Evolutionary conservation across 805 yeast genomes (phyloP).

Genomic region (Pichia thaimueangensis): DNA sequence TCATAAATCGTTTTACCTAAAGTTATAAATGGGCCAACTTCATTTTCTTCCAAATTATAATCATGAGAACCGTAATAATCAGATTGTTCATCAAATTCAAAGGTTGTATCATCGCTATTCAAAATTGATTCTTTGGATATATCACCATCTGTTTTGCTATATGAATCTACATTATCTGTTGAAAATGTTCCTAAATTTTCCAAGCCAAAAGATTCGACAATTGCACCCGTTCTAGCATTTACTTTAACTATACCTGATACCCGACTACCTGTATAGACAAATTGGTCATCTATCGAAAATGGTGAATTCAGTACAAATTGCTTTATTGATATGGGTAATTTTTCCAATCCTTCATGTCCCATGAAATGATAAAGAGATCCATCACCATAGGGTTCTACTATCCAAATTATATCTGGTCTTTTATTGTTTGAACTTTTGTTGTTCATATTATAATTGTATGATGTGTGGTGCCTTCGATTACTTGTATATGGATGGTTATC

Average conservation of each 20-base stretch:
- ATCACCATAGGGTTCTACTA: slow-evolving; percentile 84
- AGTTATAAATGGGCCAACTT: slow-evolving; percentile 35
- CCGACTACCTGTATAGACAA: slow-evolving; percentile 81
- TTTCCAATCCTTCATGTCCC: slow-evolving; percentile 66
- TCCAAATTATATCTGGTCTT: slow-evolving; percentile 51
- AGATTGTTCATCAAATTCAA: slow-evolving; percentile 6
- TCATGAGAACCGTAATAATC: slow-evolving; percentile 6
- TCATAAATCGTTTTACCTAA: slow-evolving; percentile 71
- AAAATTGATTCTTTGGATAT: slow-evolving; percentile 1
- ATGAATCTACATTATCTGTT: not conserved
- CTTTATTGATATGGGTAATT: slow-evolving; percentile 72
- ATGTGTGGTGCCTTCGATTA: too few relatives aligned
- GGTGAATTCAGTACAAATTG: slow-evolving; percentile 81
- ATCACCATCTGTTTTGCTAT: slow-evolving; percentile 7
- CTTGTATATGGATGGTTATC: not conserved
- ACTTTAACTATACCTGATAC: slow-evolving; percentile 70
- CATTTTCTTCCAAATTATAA: slow-evolving; percentile 13
- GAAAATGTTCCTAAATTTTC: slow-evolving; percentile 7
- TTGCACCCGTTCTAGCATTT: slow-evolving; percentile 67
- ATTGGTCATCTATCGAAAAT: slow-evolving; percentile 73
- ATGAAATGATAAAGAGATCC: slow-evolving; percentile 81
- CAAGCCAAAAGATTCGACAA: slow-evolving; percentile 56
- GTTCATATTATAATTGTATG: not conserved
- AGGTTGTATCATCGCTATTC: slow-evolving; percentile 2
- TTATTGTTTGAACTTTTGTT: not conserved